Conservation (phyloP, 768 basidiomycete genomes). For the Podaxis sp. region DNA sequence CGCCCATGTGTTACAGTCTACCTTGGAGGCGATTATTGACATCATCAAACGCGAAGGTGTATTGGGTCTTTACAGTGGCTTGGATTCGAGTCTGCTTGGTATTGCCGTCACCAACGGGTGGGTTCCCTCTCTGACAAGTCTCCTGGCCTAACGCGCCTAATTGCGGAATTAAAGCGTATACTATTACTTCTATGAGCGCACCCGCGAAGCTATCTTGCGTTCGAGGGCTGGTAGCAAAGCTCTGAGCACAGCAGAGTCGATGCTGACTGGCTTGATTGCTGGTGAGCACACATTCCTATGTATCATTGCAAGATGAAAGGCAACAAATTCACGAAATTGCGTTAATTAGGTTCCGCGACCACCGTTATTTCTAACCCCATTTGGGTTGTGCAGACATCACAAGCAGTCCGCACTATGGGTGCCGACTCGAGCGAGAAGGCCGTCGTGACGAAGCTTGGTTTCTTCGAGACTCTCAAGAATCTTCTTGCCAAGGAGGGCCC, state of each 20-base stretch:
- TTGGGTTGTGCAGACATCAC: constrained; percentile 95
- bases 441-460: constrained; percentile 51
- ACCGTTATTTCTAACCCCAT: constrained; percentile 91
- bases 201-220: constrained; percentile 55
- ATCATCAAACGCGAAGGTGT: constrained; percentile 85
- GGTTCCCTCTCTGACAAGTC: constrained; percentile 20
- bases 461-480: constrained; percentile 63
- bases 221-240: constrained; percentile 62
- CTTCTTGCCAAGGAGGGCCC: constrained; percentile 76
- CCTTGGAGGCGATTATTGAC: constrained; percentile 66
- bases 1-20: constrained; percentile 41
- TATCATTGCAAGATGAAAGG: constrained; percentile 1
- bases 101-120: constrained; percentile 94
- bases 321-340: constrained; percentile 1
- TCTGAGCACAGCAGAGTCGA: constrained; percentile 84
- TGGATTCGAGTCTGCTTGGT: constrained; percentile 82
- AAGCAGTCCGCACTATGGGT: constrained; percentile 66
- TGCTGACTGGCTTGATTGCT: constrained; percentile 84
- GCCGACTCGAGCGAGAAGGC: constrained; percentile 29
- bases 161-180: constrained; percentile 60
- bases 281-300: constrained; percentile 41
- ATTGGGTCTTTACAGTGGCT: constrained; percentile 81
- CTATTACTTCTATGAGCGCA: constrained; percentile 88
- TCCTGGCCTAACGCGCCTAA: neutral
- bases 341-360: constrained; percentile 75